Base-by-base conservation (phyloP, 441 rosid species). In the Breynia disticha region DNA sequence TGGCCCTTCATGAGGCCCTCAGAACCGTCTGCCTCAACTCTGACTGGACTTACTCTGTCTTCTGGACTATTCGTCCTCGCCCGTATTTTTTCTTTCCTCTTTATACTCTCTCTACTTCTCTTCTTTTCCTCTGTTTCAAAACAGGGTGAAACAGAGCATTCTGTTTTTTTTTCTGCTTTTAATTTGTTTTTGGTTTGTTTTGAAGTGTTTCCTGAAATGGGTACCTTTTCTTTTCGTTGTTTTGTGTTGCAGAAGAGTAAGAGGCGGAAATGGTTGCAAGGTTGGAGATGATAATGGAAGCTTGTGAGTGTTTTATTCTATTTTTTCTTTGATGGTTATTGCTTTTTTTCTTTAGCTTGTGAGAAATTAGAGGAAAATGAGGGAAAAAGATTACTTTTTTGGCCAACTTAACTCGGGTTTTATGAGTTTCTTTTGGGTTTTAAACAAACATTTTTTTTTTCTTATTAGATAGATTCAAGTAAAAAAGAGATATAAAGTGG, bases 61-160 rank as follows among this genome's bases (percentile, higher is more conserved):
- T 91, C 87, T 91, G 98, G 98, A 87, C 98, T 69, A 91, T 88
- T 65, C 98, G 98, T 77, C 98, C 98, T 74, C 90, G 98, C 71
- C 95, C 87, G 98, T 91, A 83, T 76, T 46, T 4, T 41, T 53
- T 22, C 54, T 58, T 21, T 47, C 28, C 24, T n/a, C 60, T 7
- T 45, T 11, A 13, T 42, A 81, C 76, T 50, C 51, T 11, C 49
- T 54, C 54, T 60, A 19, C 10, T 11, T 35, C 20, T 16, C 53
- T 43, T 59, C 22, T 52, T 17, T 24, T 71, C 55, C 43, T 28
- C 35, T 5, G 35, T 28, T 28, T 28, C 35, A 28, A 28, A 5
- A 28, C 35, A 28, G 35, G 8, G 35, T 9, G 8, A 28, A 5
- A 28, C 35, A 28, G 35, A 28, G 35, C 35, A 28, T 0, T 28